Evolutionary conservation across 2,329 filamentous ascomycete species (phyloP).

Genomic region (Capronia coronata): DNA sequence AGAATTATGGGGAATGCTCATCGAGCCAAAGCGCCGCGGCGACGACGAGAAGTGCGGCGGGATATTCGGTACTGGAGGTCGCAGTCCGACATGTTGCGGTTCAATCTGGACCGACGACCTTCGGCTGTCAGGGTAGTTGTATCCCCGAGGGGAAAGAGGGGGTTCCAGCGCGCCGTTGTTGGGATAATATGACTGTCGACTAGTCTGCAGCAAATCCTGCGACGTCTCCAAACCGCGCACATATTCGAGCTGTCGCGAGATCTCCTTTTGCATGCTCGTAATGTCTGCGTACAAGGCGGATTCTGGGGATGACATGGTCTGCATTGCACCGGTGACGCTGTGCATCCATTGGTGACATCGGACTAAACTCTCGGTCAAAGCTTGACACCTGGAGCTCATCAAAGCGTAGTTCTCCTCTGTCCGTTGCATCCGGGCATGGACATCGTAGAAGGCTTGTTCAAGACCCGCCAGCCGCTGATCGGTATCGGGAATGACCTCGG

Average conservation of each 20-base stretch:
- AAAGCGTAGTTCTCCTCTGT: slow-evolving; percentile 77
- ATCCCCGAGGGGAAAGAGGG: slow-evolving; percentile 79
- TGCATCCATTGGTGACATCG: slow-evolving; percentile 58
- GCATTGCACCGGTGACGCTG: slow-evolving; percentile 30
- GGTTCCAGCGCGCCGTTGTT: slow-evolving; percentile 58
- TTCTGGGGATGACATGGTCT: slow-evolving; percentile 62
- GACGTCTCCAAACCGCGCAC: slow-evolving; percentile 52
- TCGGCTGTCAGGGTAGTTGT: slow-evolving; percentile 76
- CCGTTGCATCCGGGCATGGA: slow-evolving; percentile 67
- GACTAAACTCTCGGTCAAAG: slow-evolving; percentile 71
- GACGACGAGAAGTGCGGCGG: slow-evolving; percentile 68
- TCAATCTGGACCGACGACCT: slow-evolving; percentile 60
- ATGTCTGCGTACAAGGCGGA: slow-evolving; percentile 69
- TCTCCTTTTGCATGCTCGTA: slow-evolving; percentile 53
- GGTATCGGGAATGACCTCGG: slow-evolving; percentile 73
- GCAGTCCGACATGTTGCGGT: slow-evolving; percentile 34
- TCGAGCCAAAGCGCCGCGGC: slow-evolving; percentile 80
- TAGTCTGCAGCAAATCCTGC: slow-evolving; percentile 60
- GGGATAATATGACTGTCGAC: slow-evolving; percentile 58
- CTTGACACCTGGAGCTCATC: slow-evolving; percentile 73
- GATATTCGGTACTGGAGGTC: slow-evolving; percentile 25
- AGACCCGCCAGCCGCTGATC: slow-evolving; percentile 69
- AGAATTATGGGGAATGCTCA: slow-evolving; percentile 63
- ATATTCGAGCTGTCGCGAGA: slow-evolving; percentile 55
- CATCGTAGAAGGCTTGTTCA: slow-evolving; percentile 76